Evolutionary conservation across 805 yeast genomes (phyloP).

Genomic region (Suhomyces sp.): DNA sequence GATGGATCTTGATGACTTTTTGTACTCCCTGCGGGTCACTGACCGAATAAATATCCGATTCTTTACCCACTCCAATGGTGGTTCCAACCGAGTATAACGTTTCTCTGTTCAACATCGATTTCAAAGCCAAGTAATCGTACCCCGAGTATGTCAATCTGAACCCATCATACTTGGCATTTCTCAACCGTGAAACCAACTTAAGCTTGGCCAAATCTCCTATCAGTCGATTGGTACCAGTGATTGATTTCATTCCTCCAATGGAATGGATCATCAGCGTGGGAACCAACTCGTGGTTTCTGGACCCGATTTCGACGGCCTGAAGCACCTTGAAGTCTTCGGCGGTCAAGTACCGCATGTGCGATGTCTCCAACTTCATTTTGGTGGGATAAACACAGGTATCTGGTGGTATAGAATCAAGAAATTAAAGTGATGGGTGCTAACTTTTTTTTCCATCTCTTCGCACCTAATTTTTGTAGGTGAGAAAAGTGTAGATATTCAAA

Average conservation of each 20-base stretch:
- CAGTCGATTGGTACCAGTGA: conserved; percentile 72
- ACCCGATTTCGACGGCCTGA: conserved; percentile 86
- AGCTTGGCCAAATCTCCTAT: conserved; percentile 86
- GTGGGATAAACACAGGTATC: too few relatives aligned
- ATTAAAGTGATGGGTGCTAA: not conserved
- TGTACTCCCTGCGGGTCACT: conserved; percentile 62
- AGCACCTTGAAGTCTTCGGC: conserved; percentile 88
- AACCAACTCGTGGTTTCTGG: conserved; percentile 90
- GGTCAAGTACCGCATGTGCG: conserved; percentile 91
- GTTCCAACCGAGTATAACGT: conserved; percentile 77
- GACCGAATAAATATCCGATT: conserved; percentile 89
- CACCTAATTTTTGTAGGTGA: too few relatives aligned
- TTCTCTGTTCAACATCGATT: conserved; percentile 73
- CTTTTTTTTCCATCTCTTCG: conserved; percentile 8
- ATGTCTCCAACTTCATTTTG: conserved; percentile 84
- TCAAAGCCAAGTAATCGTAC: conserved; percentile 87
- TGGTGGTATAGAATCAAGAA: too few relatives aligned
- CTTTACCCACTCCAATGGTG: conserved; percentile 95
- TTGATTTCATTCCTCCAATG: conserved; percentile 72
- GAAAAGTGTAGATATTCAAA: too few relatives aligned
- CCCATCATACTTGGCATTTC: conserved; percentile 96
- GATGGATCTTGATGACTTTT: conserved; percentile 82
- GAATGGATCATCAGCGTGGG: conserved; percentile 84
- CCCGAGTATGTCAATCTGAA: conserved; percentile 87
- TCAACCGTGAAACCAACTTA: conserved; percentile 68